Evolutionary conservation across 2,329 filamentous ascomycete species (phyloP), one percentile per base, ranked within the genome.

Genomic region (Cadophora luteo-olivacea): DNA sequence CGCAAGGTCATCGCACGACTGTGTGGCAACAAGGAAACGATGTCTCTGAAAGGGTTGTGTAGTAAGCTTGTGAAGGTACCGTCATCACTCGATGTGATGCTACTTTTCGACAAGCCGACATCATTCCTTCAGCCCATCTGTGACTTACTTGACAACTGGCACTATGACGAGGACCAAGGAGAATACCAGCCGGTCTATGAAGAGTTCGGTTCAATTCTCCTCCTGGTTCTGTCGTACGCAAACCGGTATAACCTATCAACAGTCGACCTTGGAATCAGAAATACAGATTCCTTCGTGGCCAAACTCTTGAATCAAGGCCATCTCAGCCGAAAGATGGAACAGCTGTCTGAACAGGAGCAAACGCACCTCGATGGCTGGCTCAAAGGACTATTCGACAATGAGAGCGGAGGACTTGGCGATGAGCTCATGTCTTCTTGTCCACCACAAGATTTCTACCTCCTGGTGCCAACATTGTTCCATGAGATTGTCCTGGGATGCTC

Each of bases 161-260:
- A 86, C 12, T 93, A 94, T 74, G 92, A 95, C 49, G 92, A 94
- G 70, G 92, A 95, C 73, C 92, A 94, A 79, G 89, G 88, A 64
- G 93, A 96, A 76, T 93, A 93, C 74, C 92, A 95, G 77, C 92
- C 92, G 0, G 89, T 94, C 0, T 96, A 96, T 74, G 93, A 96
- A 75, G 93, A 97, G 74, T 96, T 95, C 72, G 92, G 92, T 0
- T 89, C 91, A 0, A 89, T 94, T 19, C 80, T 96, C 8, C 84
- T 96, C 1, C 82, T 96, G 2, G 84, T 94, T 0, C 80, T 94
- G 63, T 91, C 91, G 0, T 90, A 94, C 71, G 86, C 91, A n/a
- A 87, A 93, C 76, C 89, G 93, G 16, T 95, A 94, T 75, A 86
- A 88, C 63, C 82, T 96, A 11, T 85, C 84, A 0, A 81, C 84